These are phyloP conservation scores for Pythium brachiatum DNA, from an alignment of 352 stramenopile genomes.

Conservation along the genomic window DNA sequence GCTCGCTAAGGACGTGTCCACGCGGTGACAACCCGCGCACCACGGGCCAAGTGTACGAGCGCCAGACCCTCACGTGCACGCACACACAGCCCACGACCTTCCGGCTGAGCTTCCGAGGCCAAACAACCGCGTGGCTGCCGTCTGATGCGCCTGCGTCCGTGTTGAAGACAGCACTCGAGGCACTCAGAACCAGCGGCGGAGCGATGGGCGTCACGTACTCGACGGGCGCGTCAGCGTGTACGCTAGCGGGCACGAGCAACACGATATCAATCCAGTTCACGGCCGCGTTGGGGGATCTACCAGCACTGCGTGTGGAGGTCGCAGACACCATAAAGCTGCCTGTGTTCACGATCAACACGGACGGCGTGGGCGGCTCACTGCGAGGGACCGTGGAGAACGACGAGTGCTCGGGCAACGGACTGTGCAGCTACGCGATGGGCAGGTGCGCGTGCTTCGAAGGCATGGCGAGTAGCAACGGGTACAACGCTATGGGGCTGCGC, in stretches of 20 bases:
- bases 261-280: constrained; percentile 63
- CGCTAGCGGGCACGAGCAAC: constrained; percentile 38
- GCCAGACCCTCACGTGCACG: constrained; percentile 58
- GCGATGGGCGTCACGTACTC: constrained; percentile 57
- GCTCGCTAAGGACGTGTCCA: constrained; percentile 55
- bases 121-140: constrained; percentile 32
- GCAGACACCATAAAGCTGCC: constrained; percentile 34
- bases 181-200: constrained; percentile 36
- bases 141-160: constrained; percentile 35
- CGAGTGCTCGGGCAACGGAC: constrained; percentile 72
- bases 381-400: constrained; percentile 65
- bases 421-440: constrained; percentile 57
- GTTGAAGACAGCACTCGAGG: constrained; percentile 42
- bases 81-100: constrained; percentile 47
- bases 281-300: constrained; percentile 52
- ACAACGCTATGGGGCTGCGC: constrained; percentile 41
- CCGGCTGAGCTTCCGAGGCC: constrained; percentile 61
- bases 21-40: constrained; percentile 71
- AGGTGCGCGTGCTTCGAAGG: constrained; percentile 65
- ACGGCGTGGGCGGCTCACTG: constrained; percentile 47
- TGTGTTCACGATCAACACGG: constrained; percentile 51
- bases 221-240: constrained; percentile 44
- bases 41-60: constrained; percentile 48
- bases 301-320: constrained; percentile 39
- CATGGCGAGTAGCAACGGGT: constrained; percentile 63